Base-by-base conservation (phyloP, 495 filamentous ascomycete genomes). In the Podospora pseudopauciseta region DNA sequence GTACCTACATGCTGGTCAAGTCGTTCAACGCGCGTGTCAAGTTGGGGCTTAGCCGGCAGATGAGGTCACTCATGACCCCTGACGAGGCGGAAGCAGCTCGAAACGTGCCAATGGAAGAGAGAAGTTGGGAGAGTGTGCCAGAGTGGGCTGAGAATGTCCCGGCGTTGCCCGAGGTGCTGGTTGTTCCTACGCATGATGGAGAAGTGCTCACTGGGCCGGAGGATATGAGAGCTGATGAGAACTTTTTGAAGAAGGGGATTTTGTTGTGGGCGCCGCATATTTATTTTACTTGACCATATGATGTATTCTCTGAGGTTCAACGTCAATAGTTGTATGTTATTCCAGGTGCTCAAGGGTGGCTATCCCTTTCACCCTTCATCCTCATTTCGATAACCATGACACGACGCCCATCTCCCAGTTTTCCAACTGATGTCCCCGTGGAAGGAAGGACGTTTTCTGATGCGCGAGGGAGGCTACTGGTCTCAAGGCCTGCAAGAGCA, bases 251-350 rank as follows among this genome's bases (percentile, higher is more conserved):
- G 1, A 63, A 67, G n/a, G 59, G 59, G 4, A 67, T 67, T 18
- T 18, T 67, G 60, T 53, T 63, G 59, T 67, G 59, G 66, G 58
- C 59, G 30, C 66, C 44, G 18, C 66, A 67, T 67, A 44, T 67
- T 34, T 11, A n/a, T 53, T 63, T 67, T 26, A 63, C 57, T 61
- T 61, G 19, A 54, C 13, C 18, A 20, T 58, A 5, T 20, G 5
- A 58, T 58, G 6, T 13, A 58, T 4, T 58, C 15, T 3, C 39
- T 13, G 9, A 23, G 39, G 7, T 49, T 16, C 13, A 11, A 49
- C 39, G 6, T 13, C 2, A 11, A 49, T 16, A 49, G 39, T 5
- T 49, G 5, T 5, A 32, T 32, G 30, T 32, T 7, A 32, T 5
- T 32, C 30, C 30, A 32, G 4, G 0, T 32, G 4, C 30, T 32